Conservation (phyloP, 306 rosid species). For the Cyclanthera cordifolia region DNA sequence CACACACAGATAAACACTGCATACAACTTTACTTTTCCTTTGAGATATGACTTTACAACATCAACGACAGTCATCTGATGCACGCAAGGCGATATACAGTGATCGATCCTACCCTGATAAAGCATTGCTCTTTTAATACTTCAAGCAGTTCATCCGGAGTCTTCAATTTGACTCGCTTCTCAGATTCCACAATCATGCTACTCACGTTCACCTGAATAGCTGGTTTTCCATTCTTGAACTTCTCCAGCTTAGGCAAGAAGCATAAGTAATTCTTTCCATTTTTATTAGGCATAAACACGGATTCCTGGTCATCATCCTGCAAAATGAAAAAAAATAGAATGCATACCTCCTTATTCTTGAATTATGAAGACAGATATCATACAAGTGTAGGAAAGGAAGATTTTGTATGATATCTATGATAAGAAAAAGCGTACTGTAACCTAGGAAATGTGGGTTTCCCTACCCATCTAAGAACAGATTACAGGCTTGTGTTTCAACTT, state of each 20-base stretch:
- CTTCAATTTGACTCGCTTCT: constrained; percentile 64
- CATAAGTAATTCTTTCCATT: constrained; percentile 67
- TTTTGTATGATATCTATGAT: not conserved
- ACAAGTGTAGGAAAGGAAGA: not conserved
- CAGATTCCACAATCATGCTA: constrained; percentile 75
- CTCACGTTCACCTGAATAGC: constrained; percentile 53
- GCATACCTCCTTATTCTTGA: not conserved
- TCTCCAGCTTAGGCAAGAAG: constrained; percentile 83
- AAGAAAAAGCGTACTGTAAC: not conserved
- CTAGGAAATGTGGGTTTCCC: not conserved
- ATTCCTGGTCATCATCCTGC: constrained; percentile 83
- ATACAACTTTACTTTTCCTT: not conserved
- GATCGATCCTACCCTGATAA: constrained; percentile 50
- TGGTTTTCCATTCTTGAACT: constrained; percentile 51
- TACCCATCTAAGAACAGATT: not conserved
- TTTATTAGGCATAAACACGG: constrained; percentile 53
- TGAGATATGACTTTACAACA: not conserved
- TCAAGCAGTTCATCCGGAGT: constrained; percentile 93
- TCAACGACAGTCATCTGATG: not conserved
- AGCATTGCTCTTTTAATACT: constrained; percentile 62
- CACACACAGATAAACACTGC: not conserved
- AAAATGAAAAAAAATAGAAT: constrained; percentile 5
- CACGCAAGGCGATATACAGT: constrained; percentile 12
- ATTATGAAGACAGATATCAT: constrained; percentile 2
- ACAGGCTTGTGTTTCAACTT: not conserved